Percentiles rank a stretch among this genome's conserved stretches.
Conservation (phyloP, 106 monocot species). For the Apostasia shenzhenica region DNA sequence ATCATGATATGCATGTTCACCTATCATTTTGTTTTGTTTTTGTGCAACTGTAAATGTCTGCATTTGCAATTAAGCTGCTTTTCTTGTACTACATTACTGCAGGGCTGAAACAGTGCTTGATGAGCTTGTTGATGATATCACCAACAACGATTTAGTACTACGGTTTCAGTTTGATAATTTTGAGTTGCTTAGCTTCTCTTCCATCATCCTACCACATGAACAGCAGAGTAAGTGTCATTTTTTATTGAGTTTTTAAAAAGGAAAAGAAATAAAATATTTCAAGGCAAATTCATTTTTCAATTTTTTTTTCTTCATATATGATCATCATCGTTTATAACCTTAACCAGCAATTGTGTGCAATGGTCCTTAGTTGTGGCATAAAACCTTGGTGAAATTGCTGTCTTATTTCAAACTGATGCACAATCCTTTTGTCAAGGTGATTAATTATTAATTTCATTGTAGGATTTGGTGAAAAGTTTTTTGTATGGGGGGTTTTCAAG, state of each 20-base stretch:
- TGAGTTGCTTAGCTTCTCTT: slow-evolving; percentile 49
- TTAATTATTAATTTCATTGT: background rate
- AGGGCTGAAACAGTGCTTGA: slow-evolving; percentile 24
- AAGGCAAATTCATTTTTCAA: too few relatives aligned
- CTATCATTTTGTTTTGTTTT: too few relatives aligned
- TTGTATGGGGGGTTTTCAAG: slow-evolving; percentile 11
- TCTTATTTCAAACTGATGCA: background rate
- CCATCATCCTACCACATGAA: slow-evolving; percentile 30
- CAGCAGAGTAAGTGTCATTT: slow-evolving; percentile 32
- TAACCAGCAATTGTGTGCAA: too few relatives aligned
- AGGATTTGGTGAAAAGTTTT: background rate
- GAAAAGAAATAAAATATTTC: too few relatives aligned
- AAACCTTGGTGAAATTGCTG: background rate
- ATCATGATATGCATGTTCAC: too few relatives aligned
- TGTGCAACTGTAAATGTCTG: too few relatives aligned
- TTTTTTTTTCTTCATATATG: too few relatives aligned
- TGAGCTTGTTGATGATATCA: slow-evolving; percentile 31
- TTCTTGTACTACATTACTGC: background rate
- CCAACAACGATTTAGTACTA: slow-evolving; percentile 26
- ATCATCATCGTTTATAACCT: too few relatives aligned
- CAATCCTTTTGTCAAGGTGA: background rate
- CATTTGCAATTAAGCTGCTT: too few relatives aligned
- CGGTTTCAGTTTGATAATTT: slow-evolving; percentile 28
- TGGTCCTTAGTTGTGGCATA: background rate
- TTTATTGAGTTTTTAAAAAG: too few relatives aligned